Base-by-base conservation (phyloP, 140 eudicot species). In the Oenanthe javanica region DNA sequence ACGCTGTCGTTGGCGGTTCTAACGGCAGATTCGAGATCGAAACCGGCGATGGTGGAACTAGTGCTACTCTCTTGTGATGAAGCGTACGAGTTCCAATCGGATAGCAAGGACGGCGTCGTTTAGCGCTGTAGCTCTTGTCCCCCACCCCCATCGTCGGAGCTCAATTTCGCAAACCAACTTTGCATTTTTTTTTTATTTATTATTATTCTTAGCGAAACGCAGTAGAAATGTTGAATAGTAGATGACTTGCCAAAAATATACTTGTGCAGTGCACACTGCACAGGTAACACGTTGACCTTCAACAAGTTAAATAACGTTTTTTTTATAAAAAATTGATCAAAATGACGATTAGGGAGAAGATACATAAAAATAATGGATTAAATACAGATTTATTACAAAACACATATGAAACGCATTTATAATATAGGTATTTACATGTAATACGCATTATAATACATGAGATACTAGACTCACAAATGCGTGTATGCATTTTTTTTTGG, bases 21-120 rank as follows among this genome's bases (percentile, higher is more conserved):
- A 55, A 90, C 96, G 43, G 97, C 97, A n/a, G 97, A 86, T 86
- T 93, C 97, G 59, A 93, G 90, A 85, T 93, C 97, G 66, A 93
- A 93, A 0, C 89, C 86, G 23, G 80, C 87, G 21, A 78, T 83
- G 27, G 88, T 75, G 42, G 88, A 81, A 11, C 59, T 70, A 75
- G 81, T 79, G 49, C 40, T 9, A 7, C 36, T 80, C 47, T 79
- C 84, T 86, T 45, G 91, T 36, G 4, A 92, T 49, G 96, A 77
- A 23, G 93, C 93, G 54, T 93, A 93, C 0, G 97, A 86, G 25
- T 93, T 93, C 97, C 97, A 93, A 50, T 93, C 96, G 2, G 92
- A 88, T 25, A 93, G 83, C 27, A 93, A 80, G 40, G 97, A 83
- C 80, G 85, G 64, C 36, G 97, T 11, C 83, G 84, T 71, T 19